Evolutionary conservation across 129 eudicot species (phyloP).

Genomic region (Flaveria sonorensis): DNA sequence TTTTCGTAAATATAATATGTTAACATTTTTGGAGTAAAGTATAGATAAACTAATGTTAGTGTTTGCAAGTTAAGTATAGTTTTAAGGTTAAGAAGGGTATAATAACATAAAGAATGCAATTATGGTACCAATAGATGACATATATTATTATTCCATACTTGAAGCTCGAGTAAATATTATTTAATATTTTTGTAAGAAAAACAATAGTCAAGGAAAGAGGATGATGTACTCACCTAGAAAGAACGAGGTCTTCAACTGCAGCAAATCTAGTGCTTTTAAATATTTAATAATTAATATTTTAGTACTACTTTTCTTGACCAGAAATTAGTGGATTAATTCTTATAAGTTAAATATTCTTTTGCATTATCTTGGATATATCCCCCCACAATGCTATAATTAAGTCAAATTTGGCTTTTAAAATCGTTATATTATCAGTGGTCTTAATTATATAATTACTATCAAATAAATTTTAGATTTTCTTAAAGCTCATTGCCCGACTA

Average conservation of each 20-base stretch:
- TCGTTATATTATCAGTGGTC: background rate
- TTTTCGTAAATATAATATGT: background rate
- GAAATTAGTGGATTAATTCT: slow-evolving; percentile 60
- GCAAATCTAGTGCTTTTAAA: slow-evolving; percentile 73
- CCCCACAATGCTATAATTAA: slow-evolving; percentile 28
- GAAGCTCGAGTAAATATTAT: slow-evolving; percentile 28
- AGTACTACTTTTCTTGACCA: slow-evolving; percentile 76
- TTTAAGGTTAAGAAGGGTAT: background rate
- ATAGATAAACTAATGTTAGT: background rate
- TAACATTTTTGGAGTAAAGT: background rate
- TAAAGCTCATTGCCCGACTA: too few species aligned
- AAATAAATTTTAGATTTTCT: too few species aligned
- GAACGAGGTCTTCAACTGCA: slow-evolving; percentile 49
- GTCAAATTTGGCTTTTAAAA: slow-evolving; percentile 23
- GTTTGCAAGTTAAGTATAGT: background rate
- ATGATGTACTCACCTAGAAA: slow-evolving; percentile 68
- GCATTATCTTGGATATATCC: slow-evolving; percentile 40
- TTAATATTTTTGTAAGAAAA: slow-evolving; percentile 23
- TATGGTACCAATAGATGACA: background rate
- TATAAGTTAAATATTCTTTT: slow-evolving; percentile 30
- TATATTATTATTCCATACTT: slow-evolving; percentile 47
- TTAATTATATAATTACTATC: background rate
- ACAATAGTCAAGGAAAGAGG: slow-evolving; percentile 72
- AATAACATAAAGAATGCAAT: background rate
- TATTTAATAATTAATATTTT: slow-evolving; percentile 8